Evolutionary conservation across 768 basidiomycete genomes (phyloP).

Genomic region (Tulasnella sp.): DNA sequence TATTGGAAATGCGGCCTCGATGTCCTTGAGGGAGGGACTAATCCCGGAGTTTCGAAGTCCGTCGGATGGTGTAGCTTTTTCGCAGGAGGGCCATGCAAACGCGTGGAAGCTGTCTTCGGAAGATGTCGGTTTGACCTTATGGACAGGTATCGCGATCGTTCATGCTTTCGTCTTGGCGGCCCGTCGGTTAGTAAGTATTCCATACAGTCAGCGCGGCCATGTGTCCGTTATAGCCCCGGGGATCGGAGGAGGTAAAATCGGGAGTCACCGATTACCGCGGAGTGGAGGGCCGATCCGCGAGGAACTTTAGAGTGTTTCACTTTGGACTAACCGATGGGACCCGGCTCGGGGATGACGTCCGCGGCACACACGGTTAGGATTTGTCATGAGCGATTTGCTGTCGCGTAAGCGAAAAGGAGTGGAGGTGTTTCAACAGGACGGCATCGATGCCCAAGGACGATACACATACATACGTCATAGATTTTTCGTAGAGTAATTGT

Average conservation of each 20-base stretch:
- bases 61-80: not conserved
- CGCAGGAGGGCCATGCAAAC: not conserved
- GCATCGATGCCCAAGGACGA: too few species aligned
- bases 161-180: not conserved
- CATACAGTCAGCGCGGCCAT: not conserved
- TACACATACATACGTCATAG: too few species aligned
- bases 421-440: not conserved
- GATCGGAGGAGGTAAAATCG: not conserved
- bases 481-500: too few species aligned
- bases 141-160: not conserved
- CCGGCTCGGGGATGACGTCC: not conserved
- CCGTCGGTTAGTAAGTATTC: not conserved
- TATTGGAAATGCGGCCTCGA: not conserved
- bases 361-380: conserved; percentile 4
- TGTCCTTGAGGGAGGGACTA: not conserved
- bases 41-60: not conserved
- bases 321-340: not conserved
- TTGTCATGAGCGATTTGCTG: not conserved
- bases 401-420: not conserved
- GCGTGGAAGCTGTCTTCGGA: not conserved
- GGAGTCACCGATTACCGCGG: not conserved
- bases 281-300: not conserved
- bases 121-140: not conserved
- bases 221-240: not conserved
- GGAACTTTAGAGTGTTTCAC: not conserved